These are phyloP conservation scores for Populus hybrid DNA, from an alignment of 441 rosid species.

Conservation along the genomic window DNA sequence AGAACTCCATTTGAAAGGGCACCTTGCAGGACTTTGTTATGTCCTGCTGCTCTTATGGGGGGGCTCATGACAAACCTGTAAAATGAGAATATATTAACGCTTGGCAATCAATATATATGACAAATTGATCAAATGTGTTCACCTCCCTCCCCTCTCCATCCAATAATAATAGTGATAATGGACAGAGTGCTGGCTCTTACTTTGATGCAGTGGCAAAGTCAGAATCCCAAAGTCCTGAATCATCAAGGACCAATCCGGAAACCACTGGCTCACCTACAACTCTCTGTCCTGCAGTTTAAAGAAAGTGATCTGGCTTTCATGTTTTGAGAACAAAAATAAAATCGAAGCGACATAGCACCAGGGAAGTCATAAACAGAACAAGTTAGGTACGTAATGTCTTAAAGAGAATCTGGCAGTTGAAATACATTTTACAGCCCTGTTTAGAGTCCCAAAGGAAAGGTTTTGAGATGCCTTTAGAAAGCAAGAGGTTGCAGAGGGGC, in stretches of 20 bases:
- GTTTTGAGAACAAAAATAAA: not conserved
- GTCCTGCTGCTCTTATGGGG: conserved; percentile 84
- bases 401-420: not conserved
- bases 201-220: conserved; percentile 80
- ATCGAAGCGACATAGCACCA: not conserved
- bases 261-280: conserved; percentile 91
- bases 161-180: not conserved
- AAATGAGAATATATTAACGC: conserved; percentile 18
- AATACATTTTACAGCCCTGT: not conserved
- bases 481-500: too few relatives aligned
- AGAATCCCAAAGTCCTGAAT: conserved; percentile 83
- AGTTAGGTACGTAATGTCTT: not conserved
- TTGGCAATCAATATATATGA: conserved; percentile 13
- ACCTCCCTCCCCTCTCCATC: not conserved
- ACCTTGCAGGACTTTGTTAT: conserved; percentile 79
- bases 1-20: conserved; percentile 86
- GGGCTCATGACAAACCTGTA: conserved; percentile 97
- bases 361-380: not conserved
- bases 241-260: conserved; percentile 86
- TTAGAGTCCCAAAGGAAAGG: too few relatives aligned
- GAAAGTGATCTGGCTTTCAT: conserved; percentile 2
- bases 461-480: too few relatives aligned
- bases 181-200: conserved; percentile 33
- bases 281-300: conserved; percentile 69
- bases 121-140: not conserved